Conservation (phyloP, 148 eudicot genomes). For the Mesembryanthemum crystallinum region DNA sequence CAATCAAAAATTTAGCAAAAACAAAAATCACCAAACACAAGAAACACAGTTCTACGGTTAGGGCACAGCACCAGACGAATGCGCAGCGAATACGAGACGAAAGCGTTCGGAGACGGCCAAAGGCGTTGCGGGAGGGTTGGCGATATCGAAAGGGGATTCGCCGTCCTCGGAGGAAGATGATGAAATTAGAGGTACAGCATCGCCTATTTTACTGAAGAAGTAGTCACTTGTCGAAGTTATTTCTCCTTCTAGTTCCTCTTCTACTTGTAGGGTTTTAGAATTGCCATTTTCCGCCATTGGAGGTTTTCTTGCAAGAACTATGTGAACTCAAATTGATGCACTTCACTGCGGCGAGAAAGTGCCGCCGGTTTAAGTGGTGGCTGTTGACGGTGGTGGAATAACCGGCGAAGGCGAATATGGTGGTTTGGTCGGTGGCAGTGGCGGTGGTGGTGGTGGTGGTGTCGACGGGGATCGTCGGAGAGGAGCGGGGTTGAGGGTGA, state of each 20-base stretch:
- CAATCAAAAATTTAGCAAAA: background rate
- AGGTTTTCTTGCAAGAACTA: too few species aligned
- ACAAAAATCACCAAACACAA: background rate
- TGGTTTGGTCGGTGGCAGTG: too few species aligned
- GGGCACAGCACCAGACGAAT: constrained; percentile 41
- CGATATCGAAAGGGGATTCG: constrained; percentile 36
- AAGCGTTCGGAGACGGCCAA: constrained; percentile 51
- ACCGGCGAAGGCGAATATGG: too few species aligned
- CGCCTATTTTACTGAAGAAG: constrained; percentile 61
- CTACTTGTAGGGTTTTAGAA: constrained; percentile 24
- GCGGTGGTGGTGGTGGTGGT: too few species aligned
- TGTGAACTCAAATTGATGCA: too few species aligned
- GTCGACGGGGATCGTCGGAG: too few species aligned
- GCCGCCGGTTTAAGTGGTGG: too few species aligned
- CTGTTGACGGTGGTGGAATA: too few species aligned
- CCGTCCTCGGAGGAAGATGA: too few species aligned
- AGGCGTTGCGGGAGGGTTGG: constrained; percentile 51
- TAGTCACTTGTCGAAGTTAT: constrained; percentile 43
- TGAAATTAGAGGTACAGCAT: constrained; percentile 44
- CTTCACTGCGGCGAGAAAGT: too few species aligned
- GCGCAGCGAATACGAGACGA: constrained; percentile 58
- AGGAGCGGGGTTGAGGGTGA: too few species aligned
- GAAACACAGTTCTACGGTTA: background rate
- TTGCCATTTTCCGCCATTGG: too few species aligned
- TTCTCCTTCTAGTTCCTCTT: constrained; percentile 64